Percentiles rank a stretch among this genome's conserved stretches.
These are phyloP conservation scores for Lasiodiplodia theobromae DNA, from an alignment of 2,329 filamentous ascomycete genomes.

Conservation along the genomic window DNA sequence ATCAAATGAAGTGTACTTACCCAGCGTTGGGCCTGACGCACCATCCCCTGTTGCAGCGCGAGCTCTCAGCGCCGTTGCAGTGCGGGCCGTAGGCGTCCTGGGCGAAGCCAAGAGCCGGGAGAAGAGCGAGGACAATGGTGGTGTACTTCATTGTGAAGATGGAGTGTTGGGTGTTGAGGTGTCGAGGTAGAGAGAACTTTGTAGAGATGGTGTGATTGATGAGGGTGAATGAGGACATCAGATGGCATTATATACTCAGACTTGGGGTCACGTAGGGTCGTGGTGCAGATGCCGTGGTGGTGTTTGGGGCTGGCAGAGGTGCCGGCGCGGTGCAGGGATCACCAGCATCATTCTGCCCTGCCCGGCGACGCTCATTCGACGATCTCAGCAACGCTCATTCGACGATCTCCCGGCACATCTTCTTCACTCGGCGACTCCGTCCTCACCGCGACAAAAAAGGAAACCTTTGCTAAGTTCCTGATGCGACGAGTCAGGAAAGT, in stretches of 20 bases:
- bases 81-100: not conserved
- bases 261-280: not conserved
- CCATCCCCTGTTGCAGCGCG: not conserved
- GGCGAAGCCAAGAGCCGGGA: not conserved
- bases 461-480: not conserved
- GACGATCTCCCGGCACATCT: not conserved
- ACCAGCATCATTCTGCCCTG: not conserved
- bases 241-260: not conserved
- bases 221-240: too few species aligned
- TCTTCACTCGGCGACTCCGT: not conserved
- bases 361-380: not conserved
- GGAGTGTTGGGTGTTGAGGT: not conserved
- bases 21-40: not conserved
- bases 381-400: not conserved
- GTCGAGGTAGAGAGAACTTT: not conserved
- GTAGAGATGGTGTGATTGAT: not conserved
- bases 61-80: not conserved
- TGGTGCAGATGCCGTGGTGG: not conserved
- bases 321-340: too few species aligned
- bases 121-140: not conserved
- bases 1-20: not conserved
- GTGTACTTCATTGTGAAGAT: not conserved
- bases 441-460: not conserved
- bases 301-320: too few species aligned
- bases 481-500: not conserved